phyloP scores from a whole-genome alignment of 1,139 yeast species.

The Hyphopichia burtonii region DNA sequence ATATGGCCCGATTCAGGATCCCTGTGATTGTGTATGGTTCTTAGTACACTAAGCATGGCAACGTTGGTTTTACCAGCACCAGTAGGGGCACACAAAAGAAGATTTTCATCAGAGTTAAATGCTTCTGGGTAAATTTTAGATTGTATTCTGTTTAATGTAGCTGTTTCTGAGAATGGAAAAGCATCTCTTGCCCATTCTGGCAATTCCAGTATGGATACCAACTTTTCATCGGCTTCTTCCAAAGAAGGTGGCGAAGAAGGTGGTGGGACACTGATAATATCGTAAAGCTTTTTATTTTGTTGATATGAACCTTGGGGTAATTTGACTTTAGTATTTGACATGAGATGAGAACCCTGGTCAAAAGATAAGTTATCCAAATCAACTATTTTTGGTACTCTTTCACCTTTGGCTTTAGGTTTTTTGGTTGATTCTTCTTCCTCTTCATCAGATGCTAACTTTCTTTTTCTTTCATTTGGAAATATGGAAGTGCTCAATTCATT shows the following conservation, averaged over 20 bases:
- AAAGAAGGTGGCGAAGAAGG: slow-evolving; percentile 51
- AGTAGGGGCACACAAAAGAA: slow-evolving; percentile 93
- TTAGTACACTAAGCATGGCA: slow-evolving; percentile 76
- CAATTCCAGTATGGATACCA: slow-evolving; percentile 59
- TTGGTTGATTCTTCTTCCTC: slow-evolving; percentile 7
- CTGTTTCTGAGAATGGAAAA: slow-evolving; percentile 68
- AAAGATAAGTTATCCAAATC: slow-evolving; percentile 65
- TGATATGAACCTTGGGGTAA: slow-evolving; percentile 86
- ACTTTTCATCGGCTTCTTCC: slow-evolving; percentile 40
- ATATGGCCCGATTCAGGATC: slow-evolving; percentile 47
- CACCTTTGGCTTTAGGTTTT: slow-evolving; percentile 15
- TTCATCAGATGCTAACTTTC: slow-evolving; percentile 11
- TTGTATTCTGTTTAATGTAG: slow-evolving; percentile 76
- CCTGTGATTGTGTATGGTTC: slow-evolving; percentile 58
- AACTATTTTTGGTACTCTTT: slow-evolving; percentile 52
- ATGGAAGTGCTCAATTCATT: slow-evolving; percentile 6
- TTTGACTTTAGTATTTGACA: slow-evolving; percentile 64
- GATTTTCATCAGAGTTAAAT: slow-evolving; percentile 65
- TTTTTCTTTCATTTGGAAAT: slow-evolving; percentile 11
- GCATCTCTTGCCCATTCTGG: slow-evolving; percentile 84
- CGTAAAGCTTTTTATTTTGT: slow-evolving; percentile 70
- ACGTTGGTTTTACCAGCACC: slow-evolving; percentile 99
- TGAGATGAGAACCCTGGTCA: slow-evolving; percentile 69
- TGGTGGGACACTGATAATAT: slow-evolving; percentile 81
- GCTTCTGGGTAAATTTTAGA: slow-evolving; percentile 80